Evolutionary conservation across 805 yeast genomes (phyloP).

Genomic region (Wickerhamiella sorbophila): DNA sequence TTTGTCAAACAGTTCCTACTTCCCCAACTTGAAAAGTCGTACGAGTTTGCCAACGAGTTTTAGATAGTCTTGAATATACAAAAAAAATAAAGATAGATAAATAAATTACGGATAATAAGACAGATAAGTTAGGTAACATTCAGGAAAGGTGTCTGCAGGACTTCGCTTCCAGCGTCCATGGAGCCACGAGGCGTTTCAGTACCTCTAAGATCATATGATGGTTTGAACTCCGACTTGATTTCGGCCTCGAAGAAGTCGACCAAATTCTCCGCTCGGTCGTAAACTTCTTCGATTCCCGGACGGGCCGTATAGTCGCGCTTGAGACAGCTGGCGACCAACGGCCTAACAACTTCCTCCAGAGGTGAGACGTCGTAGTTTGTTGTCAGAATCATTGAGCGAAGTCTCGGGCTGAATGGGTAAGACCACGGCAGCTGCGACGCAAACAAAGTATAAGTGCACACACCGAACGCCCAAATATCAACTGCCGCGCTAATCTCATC

Average conservation of each 20-base stretch:
- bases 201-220: background rate
- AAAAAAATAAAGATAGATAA: too few species aligned
- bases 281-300: background rate
- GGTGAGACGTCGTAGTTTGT: slow-evolving; percentile 4
- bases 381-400: slow-evolving; percentile 49
- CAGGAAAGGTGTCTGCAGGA: background rate
- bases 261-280: background rate
- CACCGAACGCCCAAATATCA: slow-evolving; percentile 89
- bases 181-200: background rate
- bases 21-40: background rate
- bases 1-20: background rate
- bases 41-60: background rate
- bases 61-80: too few species aligned
- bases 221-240: background rate
- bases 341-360: background rate
- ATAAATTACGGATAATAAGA: too few species aligned
- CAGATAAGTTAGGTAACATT: background rate
- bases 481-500: slow-evolving; percentile 45
- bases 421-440: slow-evolving; percentile 69
- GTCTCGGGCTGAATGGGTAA: slow-evolving; percentile 69
- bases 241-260: background rate
- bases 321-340: background rate
- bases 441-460: slow-evolving; percentile 55
- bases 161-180: background rate
- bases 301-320: background rate